Evolutionary conservation across 2,329 filamentous ascomycete genomes (phyloP), one percentile per base, ranked within the genome.

Genomic region (Phaeophleospora eucalypticola): DNA sequence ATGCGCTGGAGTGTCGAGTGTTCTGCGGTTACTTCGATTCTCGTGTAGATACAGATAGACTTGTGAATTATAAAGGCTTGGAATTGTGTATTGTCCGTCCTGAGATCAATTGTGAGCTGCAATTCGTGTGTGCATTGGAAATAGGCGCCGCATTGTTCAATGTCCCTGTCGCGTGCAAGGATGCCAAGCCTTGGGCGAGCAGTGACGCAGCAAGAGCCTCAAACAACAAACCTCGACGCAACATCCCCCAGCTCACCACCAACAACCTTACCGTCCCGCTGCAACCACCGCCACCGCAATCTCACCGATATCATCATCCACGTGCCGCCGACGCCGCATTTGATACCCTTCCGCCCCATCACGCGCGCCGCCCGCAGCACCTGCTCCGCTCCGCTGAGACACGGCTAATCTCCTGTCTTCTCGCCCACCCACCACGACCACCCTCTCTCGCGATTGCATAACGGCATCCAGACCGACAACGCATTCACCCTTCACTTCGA

Each of bases 1-100:
- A n/a, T n/a, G n/a, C n/a, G n/a, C n/a, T n/a, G n/a, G n/a, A n/a
- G n/a, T n/a, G n/a, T n/a, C n/a, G n/a, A n/a, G n/a, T n/a, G n/a
- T n/a, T n/a, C n/a, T n/a, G n/a, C n/a, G n/a, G n/a, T 39, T 4
- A n/a, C 29, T 45, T 27, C 18, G 21, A 36, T 40, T 40, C 43
- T 8, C 21, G 15, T 21, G 36, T 41, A 18, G 36, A 4, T 7
- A 6, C 20, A 9, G 18, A 10, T 16, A 24, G 7, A 20, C 18
- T 21, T 12, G 15, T 21, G 10, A 9, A 8, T 21, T 4, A 12
- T 12, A 18, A 18, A 17, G 17, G 6, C n/a, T 18, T 38, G 36
- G 12, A 18, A 4, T 38, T 7, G 36, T 19, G 15, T 17, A 17
- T 16, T n/a, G n/a, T n/a, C n/a, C n/a, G n/a, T n/a, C n/a, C n/a